Base-by-base conservation (phyloP, 139 green algal species). In the Trebouxia sp. region DNA sequence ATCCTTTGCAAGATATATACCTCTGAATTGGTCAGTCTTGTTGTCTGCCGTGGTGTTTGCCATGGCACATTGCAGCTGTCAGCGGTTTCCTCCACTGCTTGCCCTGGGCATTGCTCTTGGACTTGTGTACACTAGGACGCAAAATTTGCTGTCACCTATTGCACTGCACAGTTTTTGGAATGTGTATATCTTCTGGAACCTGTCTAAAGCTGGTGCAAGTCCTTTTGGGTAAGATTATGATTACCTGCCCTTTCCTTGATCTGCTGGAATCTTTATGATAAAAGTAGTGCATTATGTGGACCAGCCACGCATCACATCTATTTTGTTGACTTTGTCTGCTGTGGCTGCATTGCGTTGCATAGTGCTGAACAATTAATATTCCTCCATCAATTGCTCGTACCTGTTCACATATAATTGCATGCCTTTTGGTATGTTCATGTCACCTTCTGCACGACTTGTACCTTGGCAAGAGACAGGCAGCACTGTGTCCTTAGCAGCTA, bases 31-130 rank as follows among this genome's bases (percentile, higher is more conserved):
- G 1, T 90, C 92, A 1, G 67, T 98, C 22, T 47, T 76, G 0
- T 75, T 84, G 32, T 91, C 78, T 24, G 84, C 91, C 4, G 55
- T 94, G 0, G 51, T 94, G 6, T 99, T 99, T 86, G 94, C 92
- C 1, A 56, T 93, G 37, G 93, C 91, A 53, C 96, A 99, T 81
- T 97, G 98, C 86, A 91, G 84, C 2, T 20, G 87, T 50, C 90
- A 97, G 82, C 91, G 92, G 0, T 92, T 97, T 83, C 76, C 97
- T 35, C 93, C 96, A 30, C 86, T 98, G 55, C 72, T 93, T n/a
- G 85, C 97, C 66, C 90, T 99, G 38, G 96, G 96, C 6, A 62
- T 93, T 35, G 85, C 98, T 30, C 93, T 98, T 86, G 91, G 92
- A 12, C 50, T 70, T 22, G 80, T 94, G 7, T 98, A 94, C 75